phyloP scores from a whole-genome alignment of 202 grass and related monocot genomes.

The Carex sylvatica region DNA sequence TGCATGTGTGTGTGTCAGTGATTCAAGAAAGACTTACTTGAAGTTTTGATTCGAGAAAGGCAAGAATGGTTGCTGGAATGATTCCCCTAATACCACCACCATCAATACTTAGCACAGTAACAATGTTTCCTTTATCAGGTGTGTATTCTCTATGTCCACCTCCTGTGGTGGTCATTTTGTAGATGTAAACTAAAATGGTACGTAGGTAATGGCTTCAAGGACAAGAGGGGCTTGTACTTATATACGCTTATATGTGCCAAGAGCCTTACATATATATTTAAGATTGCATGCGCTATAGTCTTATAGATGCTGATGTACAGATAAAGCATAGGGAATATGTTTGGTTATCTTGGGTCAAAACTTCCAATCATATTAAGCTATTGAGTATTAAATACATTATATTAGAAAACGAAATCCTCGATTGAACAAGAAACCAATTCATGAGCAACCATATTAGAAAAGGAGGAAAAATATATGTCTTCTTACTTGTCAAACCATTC shows the following conservation, averaged over 20 bases:
- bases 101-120: conserved; percentile 51
- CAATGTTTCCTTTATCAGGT: conserved; percentile 31
- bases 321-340: not conserved
- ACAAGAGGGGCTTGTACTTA: not conserved
- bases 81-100: conserved; percentile 55
- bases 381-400: not conserved
- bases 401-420: not conserved
- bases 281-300: not conserved
- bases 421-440: not conserved
- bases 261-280: not conserved
- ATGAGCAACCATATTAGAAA: not conserved
- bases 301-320: not conserved
- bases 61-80: conserved; percentile 42
- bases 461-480: not conserved
- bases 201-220: not conserved
- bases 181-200: not conserved
- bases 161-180: not conserved
- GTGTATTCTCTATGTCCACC: not conserved
- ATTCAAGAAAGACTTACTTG: not conserved
- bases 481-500: too few relatives aligned
- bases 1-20: too few relatives aligned
- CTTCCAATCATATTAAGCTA: not conserved
- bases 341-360: not conserved
- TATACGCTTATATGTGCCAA: not conserved
- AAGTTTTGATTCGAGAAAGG: conserved; percentile 42